These are phyloP conservation scores for Castanea crenata DNA, from an alignment of 306 rosid species.

Conservation along the genomic window DNA sequence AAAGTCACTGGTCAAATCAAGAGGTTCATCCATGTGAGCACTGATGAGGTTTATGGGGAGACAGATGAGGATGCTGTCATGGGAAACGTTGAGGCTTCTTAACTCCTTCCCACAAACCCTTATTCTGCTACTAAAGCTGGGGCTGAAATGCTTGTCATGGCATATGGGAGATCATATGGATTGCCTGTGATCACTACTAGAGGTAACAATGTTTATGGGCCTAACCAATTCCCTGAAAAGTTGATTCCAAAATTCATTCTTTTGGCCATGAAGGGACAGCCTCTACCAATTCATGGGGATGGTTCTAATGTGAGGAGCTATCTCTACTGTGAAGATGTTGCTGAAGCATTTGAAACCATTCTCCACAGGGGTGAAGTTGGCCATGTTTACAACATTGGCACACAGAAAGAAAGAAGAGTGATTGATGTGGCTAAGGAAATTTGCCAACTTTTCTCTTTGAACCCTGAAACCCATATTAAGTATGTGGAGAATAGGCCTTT, in stretches of 20 bases:
- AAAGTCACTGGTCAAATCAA: conserved; percentile 87
- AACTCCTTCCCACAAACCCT: conserved; percentile 87
- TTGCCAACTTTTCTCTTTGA: conserved; percentile 64
- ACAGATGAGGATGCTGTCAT: conserved; percentile 90
- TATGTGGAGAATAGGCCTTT: conserved; percentile 92
- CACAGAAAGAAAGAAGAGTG: conserved; percentile 84
- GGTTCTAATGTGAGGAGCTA: conserved; percentile 93
- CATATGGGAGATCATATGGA: conserved; percentile 87
- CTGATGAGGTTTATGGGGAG: conserved; percentile 95
- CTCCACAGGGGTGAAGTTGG: conserved; percentile 96
- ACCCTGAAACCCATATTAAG: conserved; percentile 60
- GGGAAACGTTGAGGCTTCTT: conserved; percentile 92
- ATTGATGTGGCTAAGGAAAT: conserved; percentile 83
- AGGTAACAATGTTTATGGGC: conserved; percentile 91
- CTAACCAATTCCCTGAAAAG: conserved; percentile 88
- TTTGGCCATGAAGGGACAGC: conserved; percentile 82
- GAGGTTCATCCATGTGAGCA: conserved; percentile 93
- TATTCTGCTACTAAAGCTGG: conserved; percentile 95
- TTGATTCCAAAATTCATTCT: conserved; percentile 88
- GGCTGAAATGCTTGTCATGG: conserved; percentile 98
- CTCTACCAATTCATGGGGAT: conserved; percentile 91
- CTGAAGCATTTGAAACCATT: conserved; percentile 87
- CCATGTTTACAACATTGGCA: conserved; percentile 87
- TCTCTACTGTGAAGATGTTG: conserved; percentile 87
- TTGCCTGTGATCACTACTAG: conserved; percentile 88